Conservation (phyloP, 1,284 basidiomycete genomes). For the Boletus mariae region DNA sequence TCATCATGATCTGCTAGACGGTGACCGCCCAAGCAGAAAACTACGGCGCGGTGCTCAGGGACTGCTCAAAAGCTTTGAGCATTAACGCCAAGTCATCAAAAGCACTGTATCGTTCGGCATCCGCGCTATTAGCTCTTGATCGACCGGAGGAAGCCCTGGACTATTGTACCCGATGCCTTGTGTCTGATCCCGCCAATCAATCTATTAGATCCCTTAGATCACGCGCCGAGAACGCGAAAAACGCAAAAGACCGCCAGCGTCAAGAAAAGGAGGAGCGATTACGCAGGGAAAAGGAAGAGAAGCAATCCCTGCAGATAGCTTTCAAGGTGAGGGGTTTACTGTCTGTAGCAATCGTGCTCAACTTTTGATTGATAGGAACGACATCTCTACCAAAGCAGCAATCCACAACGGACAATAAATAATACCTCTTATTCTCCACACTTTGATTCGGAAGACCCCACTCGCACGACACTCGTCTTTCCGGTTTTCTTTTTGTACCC, state of each 20-base stretch:
- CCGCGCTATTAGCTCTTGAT: slow-evolving; percentile 71
- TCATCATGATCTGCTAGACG: not conserved
- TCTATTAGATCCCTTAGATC: slow-evolving; percentile 47
- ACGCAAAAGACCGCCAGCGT: slow-evolving; percentile 48
- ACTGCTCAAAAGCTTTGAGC: slow-evolving; percentile 73
- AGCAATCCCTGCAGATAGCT: slow-evolving; percentile 49
- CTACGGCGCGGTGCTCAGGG: slow-evolving; percentile 78
- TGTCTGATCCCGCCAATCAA: slow-evolving; percentile 55
- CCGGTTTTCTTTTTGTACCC: slow-evolving; percentile 95
- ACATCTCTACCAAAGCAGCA: slow-evolving; percentile 56
- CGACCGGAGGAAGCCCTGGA: slow-evolving; percentile 78
- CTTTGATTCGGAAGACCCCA: slow-evolving; percentile 61
- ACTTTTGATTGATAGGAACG: slow-evolving; percentile 48
- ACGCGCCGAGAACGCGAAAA: slow-evolving; percentile 44
- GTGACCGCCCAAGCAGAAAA: slow-evolving; percentile 57
- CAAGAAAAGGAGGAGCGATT: slow-evolving; percentile 48
- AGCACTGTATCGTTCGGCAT: slow-evolving; percentile 79
- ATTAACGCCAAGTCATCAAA: slow-evolving; percentile 69
- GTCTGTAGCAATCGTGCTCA: not conserved
- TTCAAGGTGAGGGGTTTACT: slow-evolving; percentile 50
- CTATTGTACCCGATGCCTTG: slow-evolving; percentile 66
- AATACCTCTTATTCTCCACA: slow-evolving; percentile 53
- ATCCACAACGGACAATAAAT: slow-evolving; percentile 52
- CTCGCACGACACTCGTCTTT: slow-evolving; percentile 62
- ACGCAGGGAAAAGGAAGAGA: slow-evolving; percentile 45